These are phyloP conservation scores for Trypanosoma scelopori DNA, from an alignment of 208 protist species.

Conservation along the genomic window DNA sequence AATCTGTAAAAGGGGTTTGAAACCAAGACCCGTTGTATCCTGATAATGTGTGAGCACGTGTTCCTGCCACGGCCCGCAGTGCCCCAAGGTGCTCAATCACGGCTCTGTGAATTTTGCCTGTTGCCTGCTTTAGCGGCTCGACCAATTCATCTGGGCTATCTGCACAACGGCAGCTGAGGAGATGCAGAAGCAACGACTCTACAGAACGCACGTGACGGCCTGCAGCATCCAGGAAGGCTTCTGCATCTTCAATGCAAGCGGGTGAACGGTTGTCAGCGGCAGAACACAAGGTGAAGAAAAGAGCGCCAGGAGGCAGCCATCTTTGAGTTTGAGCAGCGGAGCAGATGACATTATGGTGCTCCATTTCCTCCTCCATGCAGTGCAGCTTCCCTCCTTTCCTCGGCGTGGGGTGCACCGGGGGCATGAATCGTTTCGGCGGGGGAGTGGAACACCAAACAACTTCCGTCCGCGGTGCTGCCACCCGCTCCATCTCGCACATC, in stretches of 20 bases:
- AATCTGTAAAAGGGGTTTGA: slow-evolving; percentile 14
- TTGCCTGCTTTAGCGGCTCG: not conserved
- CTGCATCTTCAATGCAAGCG: slow-evolving; percentile 1
- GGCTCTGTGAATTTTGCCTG: slow-evolving; percentile 2
- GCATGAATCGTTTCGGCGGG: slow-evolving; percentile 6
- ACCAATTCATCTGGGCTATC: slow-evolving; percentile 19
- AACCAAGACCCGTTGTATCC: slow-evolving; percentile 8
- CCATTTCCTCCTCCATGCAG: not conserved
- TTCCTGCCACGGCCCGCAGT: slow-evolving; percentile 5
- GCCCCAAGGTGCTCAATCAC: slow-evolving; percentile 20
- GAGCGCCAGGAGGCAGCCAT: slow-evolving; percentile 7
- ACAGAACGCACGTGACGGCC: slow-evolving; percentile 24
- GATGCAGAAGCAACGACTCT: slow-evolving; percentile 27
- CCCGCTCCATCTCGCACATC: not conserved
- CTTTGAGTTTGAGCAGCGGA: not conserved
- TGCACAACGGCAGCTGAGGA: slow-evolving; percentile 26
- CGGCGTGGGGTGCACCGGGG: not conserved
- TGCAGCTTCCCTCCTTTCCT: not conserved
- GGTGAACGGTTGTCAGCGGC: not conserved
- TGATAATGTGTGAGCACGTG: not conserved
- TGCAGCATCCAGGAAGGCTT: slow-evolving; percentile 10
- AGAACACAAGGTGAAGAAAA: slow-evolving; percentile 20
- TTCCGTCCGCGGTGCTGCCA: not conserved
- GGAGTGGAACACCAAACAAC: not conserved
- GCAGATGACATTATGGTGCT: not conserved